Conservation (phyloP, 2,329 filamentous ascomycete species). For the Nigrospora oryzae region DNA sequence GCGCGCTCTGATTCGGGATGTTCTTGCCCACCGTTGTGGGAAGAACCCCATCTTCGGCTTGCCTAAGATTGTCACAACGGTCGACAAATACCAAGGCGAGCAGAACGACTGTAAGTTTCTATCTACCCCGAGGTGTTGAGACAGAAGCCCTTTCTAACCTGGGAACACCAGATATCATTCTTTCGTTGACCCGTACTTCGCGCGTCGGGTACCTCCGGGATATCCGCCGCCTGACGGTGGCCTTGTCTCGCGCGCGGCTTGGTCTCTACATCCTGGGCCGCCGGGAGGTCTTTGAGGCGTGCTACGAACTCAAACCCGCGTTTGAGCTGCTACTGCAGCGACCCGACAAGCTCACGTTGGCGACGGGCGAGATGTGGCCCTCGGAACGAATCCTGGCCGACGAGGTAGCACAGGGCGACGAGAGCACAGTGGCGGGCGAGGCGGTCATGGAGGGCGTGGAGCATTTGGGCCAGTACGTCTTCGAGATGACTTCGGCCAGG, state of each 20-base stretch:
- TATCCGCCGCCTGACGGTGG: conserved; percentile 87
- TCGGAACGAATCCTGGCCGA: conserved; percentile 36
- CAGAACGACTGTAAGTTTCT: conserved; percentile 85
- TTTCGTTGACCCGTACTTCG: conserved; percentile 84
- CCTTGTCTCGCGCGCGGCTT: conserved; percentile 82
- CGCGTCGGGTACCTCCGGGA: conserved; percentile 89
- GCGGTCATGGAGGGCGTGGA: conserved; percentile 84
- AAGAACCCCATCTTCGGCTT: conserved; percentile 80
- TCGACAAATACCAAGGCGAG: conserved; percentile 98
- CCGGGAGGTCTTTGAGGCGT: conserved; percentile 78
- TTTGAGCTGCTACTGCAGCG: conserved; percentile 71
- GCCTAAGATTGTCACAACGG: conserved; percentile 83
- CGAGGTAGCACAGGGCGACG: conserved; percentile 29
- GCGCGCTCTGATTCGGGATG: conserved; percentile 77
- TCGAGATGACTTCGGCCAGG: conserved; percentile 76
- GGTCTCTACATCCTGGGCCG: conserved; percentile 90
- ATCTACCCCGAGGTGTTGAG: not conserved
- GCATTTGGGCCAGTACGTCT: conserved; percentile 93
- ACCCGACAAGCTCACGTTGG: conserved; percentile 73
- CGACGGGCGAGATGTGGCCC: conserved; percentile 81
- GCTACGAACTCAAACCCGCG: conserved; percentile 78
- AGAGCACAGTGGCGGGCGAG: conserved; percentile 42
- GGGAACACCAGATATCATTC: conserved; percentile 65
- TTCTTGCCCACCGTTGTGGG: conserved; percentile 74
- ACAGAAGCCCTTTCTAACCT: conserved; percentile 2